Base-by-base conservation (phyloP, 2,329 filamentous ascomycete species). In the Colletotrichum horii region DNA sequence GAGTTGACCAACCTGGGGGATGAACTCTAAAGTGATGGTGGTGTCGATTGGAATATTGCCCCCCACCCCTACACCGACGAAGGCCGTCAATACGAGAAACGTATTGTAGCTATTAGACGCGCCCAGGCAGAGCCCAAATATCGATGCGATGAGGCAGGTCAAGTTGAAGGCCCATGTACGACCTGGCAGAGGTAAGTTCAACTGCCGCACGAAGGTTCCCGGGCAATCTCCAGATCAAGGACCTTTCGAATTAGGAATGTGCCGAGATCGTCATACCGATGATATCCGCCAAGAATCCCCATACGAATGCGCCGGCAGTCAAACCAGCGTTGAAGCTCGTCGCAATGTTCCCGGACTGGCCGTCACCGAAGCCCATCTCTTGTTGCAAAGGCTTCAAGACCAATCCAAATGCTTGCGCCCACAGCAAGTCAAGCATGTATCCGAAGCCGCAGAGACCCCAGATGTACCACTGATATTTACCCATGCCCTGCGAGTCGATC, bases 321-420 rank as follows among this genome's bases (percentile, higher is more conserved):
- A 92, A 81, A 0, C 90, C 90, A 6, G 88, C 84, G 9, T 87
- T 89, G 79, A 91, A 91, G 6, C 88, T 87, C 0, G 88, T 88
- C 11, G 86, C 89, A n/a, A 92, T 88, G 64, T 90, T 90, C 1
- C 84, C 84, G 3, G 81, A 81, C 70, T 81, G 71, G 15, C 71
- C 73, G 30, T 83, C 71, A 0, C 74, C 87, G 71, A 92, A 91
- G 1, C 89, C 89, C 26, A 92, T 80, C 80, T 92, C 90, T 79
- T 91, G 89, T 78, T 91, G 85, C 71, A 92, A 80, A 8, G 90
- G 88, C 12, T 86, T 87, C 19, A 90, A 80, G 0, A 91, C 86
- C 3, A 92, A 84, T 14, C 89, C 89, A 78, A 92, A 90, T 0
- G 88, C 90, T 77, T 91, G 90, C 4, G 90, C 89, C 89, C 89